Conservation (phyloP, 495 filamentous ascomycete genomes). For the Talaromyces nanjingensis region DNA sequence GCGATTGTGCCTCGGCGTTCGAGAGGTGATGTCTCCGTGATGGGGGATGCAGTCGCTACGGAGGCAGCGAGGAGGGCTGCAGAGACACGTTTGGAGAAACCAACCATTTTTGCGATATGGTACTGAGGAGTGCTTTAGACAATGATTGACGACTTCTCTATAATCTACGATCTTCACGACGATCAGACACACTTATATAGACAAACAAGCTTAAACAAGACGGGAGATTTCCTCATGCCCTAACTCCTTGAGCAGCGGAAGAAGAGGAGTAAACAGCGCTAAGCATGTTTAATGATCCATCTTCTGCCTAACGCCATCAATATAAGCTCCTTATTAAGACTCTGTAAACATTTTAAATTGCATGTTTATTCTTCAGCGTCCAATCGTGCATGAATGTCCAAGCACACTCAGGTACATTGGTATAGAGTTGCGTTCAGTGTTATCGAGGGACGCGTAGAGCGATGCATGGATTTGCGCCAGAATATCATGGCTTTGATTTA, state of each 20-base stretch:
- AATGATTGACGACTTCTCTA: background rate
- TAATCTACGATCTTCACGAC: background rate
- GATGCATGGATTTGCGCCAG: background rate
- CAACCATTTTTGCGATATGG: background rate
- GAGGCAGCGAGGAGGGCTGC: constrained; percentile 13
- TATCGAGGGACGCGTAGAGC: background rate
- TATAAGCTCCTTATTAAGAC: background rate
- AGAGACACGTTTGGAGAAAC: background rate
- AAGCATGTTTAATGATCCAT: background rate
- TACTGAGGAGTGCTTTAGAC: background rate
- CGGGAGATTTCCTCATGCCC: background rate
- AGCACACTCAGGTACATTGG: background rate
- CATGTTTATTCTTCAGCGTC: background rate
- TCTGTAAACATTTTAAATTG: background rate
- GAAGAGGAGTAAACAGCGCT: background rate
- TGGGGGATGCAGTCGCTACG: constrained; percentile 12
- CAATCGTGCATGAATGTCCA: background rate
- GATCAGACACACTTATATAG: background rate
- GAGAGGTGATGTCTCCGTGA: constrained; percentile 1
- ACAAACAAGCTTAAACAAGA: background rate
- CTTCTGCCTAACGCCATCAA: background rate
- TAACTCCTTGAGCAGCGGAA: background rate
- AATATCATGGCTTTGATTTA: background rate
- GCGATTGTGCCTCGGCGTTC: constrained; percentile 28
- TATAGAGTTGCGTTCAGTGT: background rate